Base-by-base conservation (phyloP, 768 basidiomycete species). In the Antrodiella citrinella region DNA sequence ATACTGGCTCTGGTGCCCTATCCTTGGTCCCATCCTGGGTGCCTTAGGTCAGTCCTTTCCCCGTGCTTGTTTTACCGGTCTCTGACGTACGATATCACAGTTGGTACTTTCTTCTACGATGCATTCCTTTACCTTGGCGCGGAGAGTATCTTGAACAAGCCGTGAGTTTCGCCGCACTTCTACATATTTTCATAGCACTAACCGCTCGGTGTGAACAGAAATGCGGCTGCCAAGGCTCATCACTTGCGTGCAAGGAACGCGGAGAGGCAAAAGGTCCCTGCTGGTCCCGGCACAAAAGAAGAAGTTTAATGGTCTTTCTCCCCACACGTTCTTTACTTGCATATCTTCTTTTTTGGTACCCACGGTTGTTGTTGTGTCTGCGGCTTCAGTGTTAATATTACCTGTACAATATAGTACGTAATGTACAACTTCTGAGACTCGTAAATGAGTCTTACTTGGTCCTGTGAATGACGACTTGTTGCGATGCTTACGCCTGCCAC, bases 1-100 rank as follows among this genome's bases (percentile, higher is more conserved):
- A 51, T 87, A 86, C 58, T 87, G 84, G 84, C 53, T 87, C 26
- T 87, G 85, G 84, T 78, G 78, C 56, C 78, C 82, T 2, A 58
- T 83, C 15, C 63, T 82, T 35, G 81, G 68, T 1, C 77, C 82
- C 7, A 75, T 85, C 59, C 54, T 76, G 26, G 84, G 85, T 21
- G 81, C 72, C 44, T 71, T 78, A 51, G 55, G 62, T 61, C 42
- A 21, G 10, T 26, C 12, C 19, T 3, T 1, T 20, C 18, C 0
- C 1, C n/a, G n/a, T 19, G 1, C 1, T 18, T 10, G 11, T 26
- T 9, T 3, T 35, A 7, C 30, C 30, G n/a, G 2, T 9, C 9
- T 40, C 10, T 23, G 48, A 12, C 38, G 42, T 15, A 39, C 11
- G 24, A n/a, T 40, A 23, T n/a, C 43, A 11, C 26, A 63, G 59